phyloP scores from a whole-genome alignment of 2,329 filamentous ascomycete genomes.

The Monosporascus ibericus region DNA sequence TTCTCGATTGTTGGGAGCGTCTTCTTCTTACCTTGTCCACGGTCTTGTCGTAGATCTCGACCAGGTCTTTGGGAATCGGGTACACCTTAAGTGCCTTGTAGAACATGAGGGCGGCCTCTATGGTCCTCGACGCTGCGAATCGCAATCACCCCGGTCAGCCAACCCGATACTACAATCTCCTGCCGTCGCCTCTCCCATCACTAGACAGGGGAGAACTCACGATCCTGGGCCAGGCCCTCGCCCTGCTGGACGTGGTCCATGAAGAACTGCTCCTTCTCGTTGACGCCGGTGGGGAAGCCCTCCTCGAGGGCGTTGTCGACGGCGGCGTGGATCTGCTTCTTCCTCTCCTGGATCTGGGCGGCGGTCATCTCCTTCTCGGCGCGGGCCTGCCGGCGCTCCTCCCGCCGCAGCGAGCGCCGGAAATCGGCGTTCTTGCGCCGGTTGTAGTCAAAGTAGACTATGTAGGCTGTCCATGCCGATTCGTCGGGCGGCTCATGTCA shows the following conservation, averaged over 20 bases:
- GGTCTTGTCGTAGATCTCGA: conserved; percentile 97
- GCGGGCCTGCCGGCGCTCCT: conserved; percentile 67
- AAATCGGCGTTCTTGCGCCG: conserved; percentile 60
- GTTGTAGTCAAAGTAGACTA: conserved; percentile 63
- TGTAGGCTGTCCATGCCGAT: conserved; percentile 45
- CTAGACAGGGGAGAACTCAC: conserved; percentile 43
- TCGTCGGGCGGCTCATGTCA: background rate
- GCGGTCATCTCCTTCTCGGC: conserved; percentile 68
- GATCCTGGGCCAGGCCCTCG: conserved; percentile 75
- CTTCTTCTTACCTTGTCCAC: conserved; percentile 70
- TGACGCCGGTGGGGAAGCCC: conserved; percentile 83
- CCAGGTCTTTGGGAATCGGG: conserved; percentile 85
- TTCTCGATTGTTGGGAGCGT: too few species aligned
- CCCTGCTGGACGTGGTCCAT: conserved; percentile 91
- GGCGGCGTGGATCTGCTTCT: conserved; percentile 65
- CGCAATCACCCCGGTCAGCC: background rate
- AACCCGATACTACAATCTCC: too few species aligned
- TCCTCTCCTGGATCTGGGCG: conserved; percentile 58
- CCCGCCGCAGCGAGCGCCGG: conserved; percentile 63
- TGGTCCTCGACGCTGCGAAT: conserved; percentile 52
- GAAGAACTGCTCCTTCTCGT: conserved; percentile 94
- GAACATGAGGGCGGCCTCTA: conserved; percentile 90
- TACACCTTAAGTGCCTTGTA: conserved; percentile 99
- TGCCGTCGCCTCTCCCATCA: too few species aligned
- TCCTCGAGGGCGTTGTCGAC: conserved; percentile 82